Base-by-base conservation (phyloP, 2,329 filamentous ascomycete species). In the Colletotrichum liriopes region DNA sequence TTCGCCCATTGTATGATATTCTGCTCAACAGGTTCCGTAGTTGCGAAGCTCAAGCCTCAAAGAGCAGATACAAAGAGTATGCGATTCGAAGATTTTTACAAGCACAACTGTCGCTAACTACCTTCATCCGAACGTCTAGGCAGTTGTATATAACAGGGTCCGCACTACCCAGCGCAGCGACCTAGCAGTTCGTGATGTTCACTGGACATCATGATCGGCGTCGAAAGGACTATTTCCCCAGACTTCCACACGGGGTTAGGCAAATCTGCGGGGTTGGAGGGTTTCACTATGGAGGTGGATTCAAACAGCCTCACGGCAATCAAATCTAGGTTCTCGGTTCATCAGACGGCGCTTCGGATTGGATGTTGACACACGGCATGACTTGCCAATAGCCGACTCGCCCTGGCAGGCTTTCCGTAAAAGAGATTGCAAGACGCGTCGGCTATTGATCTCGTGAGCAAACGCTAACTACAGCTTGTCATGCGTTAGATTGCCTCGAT, bases 231-330 rank as follows among this genome's bases (percentile, higher is more conserved):
- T 58, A 58, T 47, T 65, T 49, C 59, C 65, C 69, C 58, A 52
- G 65, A 32, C 51, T 59, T 68, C 69, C 65, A 56, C 58, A 39
- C 59, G 69, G 58, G n/a, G 35, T 61, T 29, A 60, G 54, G 45
- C 45, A 26, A 29, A 29, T 54, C 39, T 60, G 65, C 65, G 69
- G 65, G 45, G 52, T 39, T 59, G 52, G 39, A 56, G 23, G 32
- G 56, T 51, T 29, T 47, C 20, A 54, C 26, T 43, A 41, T 11
- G 39, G 63, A 18, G 32, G 16, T 37, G 29, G n/a, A 55, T 56
- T 43, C 26, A 23, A 51, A 62, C 29, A 16, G 32, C 26, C 59
- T 4, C 49, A 35, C 32, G 65, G 56, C 69, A 54, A 72, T 72
- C 58, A 18, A 54, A 63, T 52, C 47, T 64, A 47, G 52, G 54